Evolutionary conservation across 1,284 basidiomycete genomes (phyloP).

Genomic region (Marasmius fiardii): DNA sequence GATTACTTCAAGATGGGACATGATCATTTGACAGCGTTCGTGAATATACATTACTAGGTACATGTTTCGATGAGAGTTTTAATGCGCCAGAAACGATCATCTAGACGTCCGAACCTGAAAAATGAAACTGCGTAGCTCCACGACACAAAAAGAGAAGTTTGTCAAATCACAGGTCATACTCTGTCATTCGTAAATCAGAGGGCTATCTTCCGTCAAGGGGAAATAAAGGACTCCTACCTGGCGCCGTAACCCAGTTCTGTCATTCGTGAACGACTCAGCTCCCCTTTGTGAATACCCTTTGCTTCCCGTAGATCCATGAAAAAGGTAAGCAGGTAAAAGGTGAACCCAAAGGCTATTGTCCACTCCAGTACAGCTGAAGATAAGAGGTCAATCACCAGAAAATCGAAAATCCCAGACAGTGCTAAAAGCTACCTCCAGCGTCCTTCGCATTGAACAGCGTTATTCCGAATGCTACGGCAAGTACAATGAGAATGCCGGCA

Average conservation of each 20-base stretch:
- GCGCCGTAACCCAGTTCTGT: slow-evolving; percentile 1
- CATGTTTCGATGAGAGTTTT: too few relatives aligned
- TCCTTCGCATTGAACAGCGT: slow-evolving; percentile 41
- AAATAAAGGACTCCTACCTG: too few relatives aligned
- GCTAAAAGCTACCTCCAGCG: slow-evolving; percentile 44
- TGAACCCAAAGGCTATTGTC: slow-evolving; percentile 68
- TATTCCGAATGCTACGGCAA: slow-evolving; percentile 61
- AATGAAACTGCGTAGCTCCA: too few relatives aligned
- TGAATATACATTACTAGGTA: too few relatives aligned
- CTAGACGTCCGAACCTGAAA: too few relatives aligned
- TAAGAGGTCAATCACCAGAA: not conserved
- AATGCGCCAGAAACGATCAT: too few relatives aligned
- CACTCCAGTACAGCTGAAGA: slow-evolving; percentile 62
- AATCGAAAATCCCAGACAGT: not conserved
- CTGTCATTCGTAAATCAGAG: too few relatives aligned
- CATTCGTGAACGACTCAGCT: slow-evolving; percentile 25
- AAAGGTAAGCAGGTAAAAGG: slow-evolving; percentile 68
- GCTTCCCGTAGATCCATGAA: slow-evolving; percentile 60
- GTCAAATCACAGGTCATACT: too few relatives aligned
- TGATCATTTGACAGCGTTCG: too few relatives aligned
- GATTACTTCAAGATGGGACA: too few relatives aligned
- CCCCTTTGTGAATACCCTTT: slow-evolving; percentile 40
- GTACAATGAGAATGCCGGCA: slow-evolving; percentile 49
- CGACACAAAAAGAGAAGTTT: too few relatives aligned
- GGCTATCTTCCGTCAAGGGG: too few relatives aligned